phyloP scores from a whole-genome alignment of 208 protist genomes.

The Borovskyia barvae region DNA sequence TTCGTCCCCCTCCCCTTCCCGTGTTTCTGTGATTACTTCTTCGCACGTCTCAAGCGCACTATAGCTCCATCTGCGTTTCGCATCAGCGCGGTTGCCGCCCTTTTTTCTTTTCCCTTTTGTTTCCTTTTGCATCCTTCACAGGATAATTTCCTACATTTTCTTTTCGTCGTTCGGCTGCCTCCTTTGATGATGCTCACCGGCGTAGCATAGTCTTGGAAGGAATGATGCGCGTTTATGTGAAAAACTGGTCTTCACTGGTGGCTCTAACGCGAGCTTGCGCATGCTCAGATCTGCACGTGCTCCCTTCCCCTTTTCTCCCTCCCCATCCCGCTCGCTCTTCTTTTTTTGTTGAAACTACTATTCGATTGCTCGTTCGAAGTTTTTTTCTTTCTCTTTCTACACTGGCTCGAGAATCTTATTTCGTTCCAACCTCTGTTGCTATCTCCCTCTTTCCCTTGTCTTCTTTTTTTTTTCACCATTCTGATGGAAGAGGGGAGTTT shows the following conservation, averaged over 20 bases:
- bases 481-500: background rate
- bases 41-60: too few relatives aligned
- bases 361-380: background rate
- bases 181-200: too few relatives aligned
- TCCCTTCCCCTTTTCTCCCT: background rate
- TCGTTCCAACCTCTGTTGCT: background rate
- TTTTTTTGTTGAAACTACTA: background rate
- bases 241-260: too few relatives aligned
- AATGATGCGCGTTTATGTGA: too few relatives aligned
- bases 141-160: background rate
- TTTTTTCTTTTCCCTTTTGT: slow-evolving; percentile 2
- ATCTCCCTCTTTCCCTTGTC: background rate
- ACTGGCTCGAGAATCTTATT: too few relatives aligned
- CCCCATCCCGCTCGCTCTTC: background rate
- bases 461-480: background rate
- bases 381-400: background rate
- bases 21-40: too few relatives aligned
- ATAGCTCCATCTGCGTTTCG: too few relatives aligned
- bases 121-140: background rate
- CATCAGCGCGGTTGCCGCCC: too few relatives aligned
- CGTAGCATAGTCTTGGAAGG: too few relatives aligned
- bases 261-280: too few relatives aligned
- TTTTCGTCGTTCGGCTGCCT: background rate
- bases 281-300: too few relatives aligned
- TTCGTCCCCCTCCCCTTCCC: too few relatives aligned